Conservation (phyloP, 495 filamentous ascomycete genomes). For the Aspergillus diversus region DNA sequence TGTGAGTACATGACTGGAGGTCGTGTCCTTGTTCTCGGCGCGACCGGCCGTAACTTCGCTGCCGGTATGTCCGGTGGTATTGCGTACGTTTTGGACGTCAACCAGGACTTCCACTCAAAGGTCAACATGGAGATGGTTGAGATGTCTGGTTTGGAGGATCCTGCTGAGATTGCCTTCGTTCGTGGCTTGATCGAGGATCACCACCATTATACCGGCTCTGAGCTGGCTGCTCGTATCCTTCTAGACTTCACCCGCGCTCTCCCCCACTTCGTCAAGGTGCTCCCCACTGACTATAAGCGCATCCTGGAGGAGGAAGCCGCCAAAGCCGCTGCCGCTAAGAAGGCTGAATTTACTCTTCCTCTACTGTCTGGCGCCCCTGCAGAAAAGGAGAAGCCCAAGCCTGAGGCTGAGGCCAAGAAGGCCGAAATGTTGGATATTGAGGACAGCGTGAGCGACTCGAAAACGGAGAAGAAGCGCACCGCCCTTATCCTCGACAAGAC, state of each 20-base stretch:
- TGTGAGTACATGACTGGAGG: conserved; percentile 99
- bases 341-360: conserved; percentile 82
- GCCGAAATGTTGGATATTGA: conserved; percentile 91
- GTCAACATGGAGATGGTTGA: conserved; percentile 99
- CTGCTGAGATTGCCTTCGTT: conserved; percentile 89
- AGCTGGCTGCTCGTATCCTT: conserved; percentile 91
- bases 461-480: conserved; percentile 90
- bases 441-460: conserved; percentile 84
- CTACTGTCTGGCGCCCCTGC: conserved; percentile 64
- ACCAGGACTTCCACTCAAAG: conserved; percentile 90
- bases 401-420: conserved; percentile 67
- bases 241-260: conserved; percentile 97
- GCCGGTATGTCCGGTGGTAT: conserved; percentile 99
- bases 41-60: conserved; percentile 98
- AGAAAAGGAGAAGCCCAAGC: conserved; percentile 59
- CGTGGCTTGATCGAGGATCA: conserved; percentile 97
- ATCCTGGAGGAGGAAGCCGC: conserved; percentile 84
- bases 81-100: conserved; percentile 92
- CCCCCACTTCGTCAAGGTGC: conserved; percentile 88
- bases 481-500: conserved; percentile 97
- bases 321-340: conserved; percentile 84
- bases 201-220: conserved; percentile 98
- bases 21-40: conserved; percentile 85
- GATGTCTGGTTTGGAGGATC: conserved; percentile 83
- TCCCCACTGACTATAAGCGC: conserved; percentile 97